phyloP scores from a whole-genome alignment of 2,329 filamentous ascomycete species.

The Apiospora aurea region DNA sequence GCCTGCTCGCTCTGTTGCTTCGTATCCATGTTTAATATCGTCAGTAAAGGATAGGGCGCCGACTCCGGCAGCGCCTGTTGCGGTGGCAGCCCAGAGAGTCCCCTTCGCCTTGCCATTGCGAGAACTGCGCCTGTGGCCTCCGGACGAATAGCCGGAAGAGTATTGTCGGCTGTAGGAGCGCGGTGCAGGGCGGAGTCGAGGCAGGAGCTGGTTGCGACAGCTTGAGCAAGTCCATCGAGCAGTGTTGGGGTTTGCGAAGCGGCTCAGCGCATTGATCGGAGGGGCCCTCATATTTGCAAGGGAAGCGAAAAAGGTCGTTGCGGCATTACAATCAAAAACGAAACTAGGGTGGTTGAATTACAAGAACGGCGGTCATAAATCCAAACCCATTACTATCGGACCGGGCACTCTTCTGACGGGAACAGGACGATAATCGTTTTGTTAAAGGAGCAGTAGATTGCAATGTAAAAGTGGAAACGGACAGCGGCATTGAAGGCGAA shows the following conservation, averaged over 20 bases:
- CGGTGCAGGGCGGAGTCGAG: slow-evolving; percentile 41
- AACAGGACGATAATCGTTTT: not conserved
- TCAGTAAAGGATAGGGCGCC: slow-evolving; percentile 63
- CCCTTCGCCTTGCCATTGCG: slow-evolving; percentile 31
- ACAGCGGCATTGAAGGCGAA: not conserved
- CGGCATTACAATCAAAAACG: slow-evolving; percentile 13
- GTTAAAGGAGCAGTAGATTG: not conserved
- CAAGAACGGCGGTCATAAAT: slow-evolving; percentile 1
- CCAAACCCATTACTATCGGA: not conserved
- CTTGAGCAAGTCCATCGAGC: slow-evolving; percentile 55
- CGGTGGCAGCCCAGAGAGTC: slow-evolving; percentile 52
- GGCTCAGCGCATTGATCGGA: slow-evolving; percentile 45
- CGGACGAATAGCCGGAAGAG: slow-evolving; percentile 33
- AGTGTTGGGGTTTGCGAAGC: slow-evolving; percentile 48
- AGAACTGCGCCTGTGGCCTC: slow-evolving; percentile 25
- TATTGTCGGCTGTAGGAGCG: slow-evolving; percentile 33
- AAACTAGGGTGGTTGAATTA: not conserved
- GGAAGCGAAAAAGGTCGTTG: slow-evolving; percentile 2
- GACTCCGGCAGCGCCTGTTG: slow-evolving; percentile 58
- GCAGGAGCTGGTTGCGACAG: slow-evolving; percentile 50
- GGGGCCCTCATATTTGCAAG: slow-evolving; percentile 48
- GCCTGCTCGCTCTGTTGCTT: slow-evolving; percentile 77
- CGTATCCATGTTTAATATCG: slow-evolving; percentile 78
- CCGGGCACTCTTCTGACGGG: not conserved
- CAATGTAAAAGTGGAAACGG: slow-evolving; percentile 1